Evolutionary conservation across 148 eudicot species (phyloP), one percentile per base, ranked within the genome.

Genomic region (Rheum nobile): DNA sequence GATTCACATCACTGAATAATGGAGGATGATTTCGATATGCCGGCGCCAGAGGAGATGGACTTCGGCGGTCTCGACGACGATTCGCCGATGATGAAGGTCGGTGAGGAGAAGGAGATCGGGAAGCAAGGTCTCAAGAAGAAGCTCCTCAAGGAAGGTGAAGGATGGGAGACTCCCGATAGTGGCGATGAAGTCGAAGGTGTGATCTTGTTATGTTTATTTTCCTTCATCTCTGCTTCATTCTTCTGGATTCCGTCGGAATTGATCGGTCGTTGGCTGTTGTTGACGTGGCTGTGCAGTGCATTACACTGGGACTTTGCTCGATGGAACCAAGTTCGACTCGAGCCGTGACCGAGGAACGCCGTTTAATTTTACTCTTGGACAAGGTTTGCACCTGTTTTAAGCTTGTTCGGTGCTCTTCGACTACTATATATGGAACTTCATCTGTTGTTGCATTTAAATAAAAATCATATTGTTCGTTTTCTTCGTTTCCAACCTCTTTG

Each of bases 121-220:
- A 79, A 67, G 0, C 72, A 85, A 72, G 98, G 97, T 1, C 76
- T 94, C 83, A 89, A 86, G 88, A 94, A 91, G 91, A 94, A 91
- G 88, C 92, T 94, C 16, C 72, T 94, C 8, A 94, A 94, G 72
- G 91, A 85, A 70, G 98, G 98, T 17, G 85, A 88, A 35, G 93
- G 91, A 4, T 94, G 93, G 93, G 96, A 94, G 12, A 88, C 86
- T 74, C 98, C 98, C 31, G 97, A 91, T 9, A 77, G 47, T 74
- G 97, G 98, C 74, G 98, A 94, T 22, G 98, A 94, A 85, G 97
- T 94, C 9, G 83, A 89, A 87, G 98, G 98, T 93, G 74, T 28
- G 38, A 21, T 42, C 0, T 12, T 24, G 17, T 13, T 52, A 0
- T 26, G 21, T 3, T 43, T 32, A 8, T 74, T 41, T 22, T 4